Evolutionary conservation across 2,329 filamentous ascomycete species (phyloP).

Genomic region (Alternaria angustiovoidea): DNA sequence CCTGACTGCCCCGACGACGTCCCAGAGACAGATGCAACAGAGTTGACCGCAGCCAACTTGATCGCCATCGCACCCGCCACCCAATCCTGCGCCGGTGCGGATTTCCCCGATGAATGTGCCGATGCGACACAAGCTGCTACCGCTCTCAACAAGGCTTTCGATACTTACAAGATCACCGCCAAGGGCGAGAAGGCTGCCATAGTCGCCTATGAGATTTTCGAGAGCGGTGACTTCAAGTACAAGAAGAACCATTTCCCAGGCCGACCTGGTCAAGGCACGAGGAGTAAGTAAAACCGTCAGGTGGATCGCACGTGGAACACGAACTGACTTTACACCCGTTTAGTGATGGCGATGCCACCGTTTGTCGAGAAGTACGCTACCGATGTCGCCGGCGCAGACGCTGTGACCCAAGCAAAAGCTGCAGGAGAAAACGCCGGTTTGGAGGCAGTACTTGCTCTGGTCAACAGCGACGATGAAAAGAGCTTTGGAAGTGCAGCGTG

Average conservation of each 20-base stretch:
- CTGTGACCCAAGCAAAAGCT: slow-evolving; percentile 40
- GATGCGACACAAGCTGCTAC: slow-evolving; percentile 66
- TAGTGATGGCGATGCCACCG: slow-evolving; percentile 66
- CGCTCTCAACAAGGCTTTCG: slow-evolving; percentile 65
- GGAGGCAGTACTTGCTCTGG: slow-evolving; percentile 59
- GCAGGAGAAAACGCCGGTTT: slow-evolving; percentile 45
- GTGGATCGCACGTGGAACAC: too few species aligned
- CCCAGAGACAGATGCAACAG: neutral
- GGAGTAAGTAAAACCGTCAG: neutral
- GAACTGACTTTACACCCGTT: neutral
- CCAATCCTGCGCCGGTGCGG: slow-evolving; percentile 59
- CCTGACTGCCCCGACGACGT: slow-evolving; percentile 16
- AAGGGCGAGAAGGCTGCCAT: slow-evolving; percentile 72
- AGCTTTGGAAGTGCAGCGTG: slow-evolving; percentile 68
- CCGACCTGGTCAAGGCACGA: slow-evolving; percentile 74
- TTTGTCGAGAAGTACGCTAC: slow-evolving; percentile 66
- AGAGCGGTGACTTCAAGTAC: slow-evolving; percentile 74
- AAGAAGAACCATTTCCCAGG: slow-evolving; percentile 69
- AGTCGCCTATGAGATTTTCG: slow-evolving; percentile 74
- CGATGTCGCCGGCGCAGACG: slow-evolving; percentile 49
- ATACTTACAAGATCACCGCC: slow-evolving; percentile 63
- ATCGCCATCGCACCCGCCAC: slow-evolving; percentile 66
- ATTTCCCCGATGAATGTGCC: slow-evolving; percentile 65
- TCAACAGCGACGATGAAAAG: slow-evolving; percentile 56
- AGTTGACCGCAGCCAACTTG: slow-evolving; percentile 49